These are phyloP conservation scores for Fraxinus excelsior DNA, from an alignment of 257 asterid genomes.

Conservation along the genomic window DNA sequence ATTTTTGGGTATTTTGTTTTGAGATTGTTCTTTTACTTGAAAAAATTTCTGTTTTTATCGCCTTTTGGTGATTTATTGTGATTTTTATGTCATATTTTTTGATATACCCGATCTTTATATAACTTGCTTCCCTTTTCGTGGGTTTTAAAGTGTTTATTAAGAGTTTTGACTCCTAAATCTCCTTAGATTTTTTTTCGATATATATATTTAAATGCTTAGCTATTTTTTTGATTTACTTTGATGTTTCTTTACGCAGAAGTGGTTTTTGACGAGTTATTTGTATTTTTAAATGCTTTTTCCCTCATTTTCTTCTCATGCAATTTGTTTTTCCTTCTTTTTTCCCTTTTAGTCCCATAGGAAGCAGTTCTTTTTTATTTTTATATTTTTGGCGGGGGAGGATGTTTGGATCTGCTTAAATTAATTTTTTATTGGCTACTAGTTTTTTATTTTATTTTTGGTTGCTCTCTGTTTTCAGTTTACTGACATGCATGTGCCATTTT, in stretches of 20 bases:
- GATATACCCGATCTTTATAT: too few species aligned
- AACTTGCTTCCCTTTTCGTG: background rate
- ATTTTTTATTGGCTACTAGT: background rate
- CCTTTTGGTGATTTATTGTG: background rate
- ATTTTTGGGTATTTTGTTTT: background rate
- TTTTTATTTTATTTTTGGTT: background rate
- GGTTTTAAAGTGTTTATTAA: background rate
- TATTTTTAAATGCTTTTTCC: background rate
- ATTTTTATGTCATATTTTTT: too few species aligned
- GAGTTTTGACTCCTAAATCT: background rate
- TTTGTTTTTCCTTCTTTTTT: background rate
- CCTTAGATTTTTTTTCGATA: too few species aligned
- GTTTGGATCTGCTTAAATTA: background rate
- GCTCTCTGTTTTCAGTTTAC: background rate
- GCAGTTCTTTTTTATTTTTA: background rate
- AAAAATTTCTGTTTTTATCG: background rate
- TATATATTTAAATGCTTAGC: slow-evolving; percentile 34
- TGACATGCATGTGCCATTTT: too few species aligned
- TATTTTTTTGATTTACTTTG: background rate
- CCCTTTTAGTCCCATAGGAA: background rate
- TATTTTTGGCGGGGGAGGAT: background rate
- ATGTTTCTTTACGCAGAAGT: background rate
- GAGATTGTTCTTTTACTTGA: too few species aligned
- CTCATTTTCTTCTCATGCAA: background rate
- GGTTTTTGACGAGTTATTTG: background rate